Evolutionary conservation across 331 rosid genomes (phyloP), one percentile per base, ranked within the genome.

Genomic region (Spiraea crenata): DNA sequence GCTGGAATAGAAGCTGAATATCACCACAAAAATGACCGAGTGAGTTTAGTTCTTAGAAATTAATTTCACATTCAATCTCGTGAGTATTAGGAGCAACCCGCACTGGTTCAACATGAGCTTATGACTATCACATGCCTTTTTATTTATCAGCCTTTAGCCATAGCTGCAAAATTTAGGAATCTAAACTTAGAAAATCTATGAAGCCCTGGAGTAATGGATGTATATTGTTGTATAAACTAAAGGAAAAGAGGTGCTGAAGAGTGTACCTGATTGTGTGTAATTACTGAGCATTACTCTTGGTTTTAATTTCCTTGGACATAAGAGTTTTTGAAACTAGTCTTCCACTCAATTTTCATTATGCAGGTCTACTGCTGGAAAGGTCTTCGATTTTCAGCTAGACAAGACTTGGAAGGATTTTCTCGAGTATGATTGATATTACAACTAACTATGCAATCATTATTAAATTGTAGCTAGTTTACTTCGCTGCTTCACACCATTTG

Each of bases 291-390:
- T 34, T 42, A 71, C 61, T 37, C 42, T 51, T 44, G 71, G 38
- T 64, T 64, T 10, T 8, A 31, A 4, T 59, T 10, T 42, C 41
- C 5, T 16, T 61, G 35, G 17, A 8, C 15, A 17, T 69, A 56
- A 17, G 63, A 40, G 0, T 55, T n/a, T 42, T 45, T 6, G 65
- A 56, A 56, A 16, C 60, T 63, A 42, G 39, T 17, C 8, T 63
- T 64, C 59, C 47, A 48, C 46, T 37, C 65, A 61, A 17, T 76
- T 63, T 70, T 71, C 71, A 46, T 67, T 67, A 67, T 81, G 78
- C 90, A 93, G 98, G 99, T 93, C 76, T 93, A 87, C 65, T 93
- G 97, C 89, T 93, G 99, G 99, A 93, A 93, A 83, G 91, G 99
- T 65, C 90, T 93, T 60, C 87, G 97, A 60, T 85, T 93, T 77